phyloP scores from a whole-genome alignment of 495 filamentous ascomycete genomes.

The Tuber aestivum region DNA sequence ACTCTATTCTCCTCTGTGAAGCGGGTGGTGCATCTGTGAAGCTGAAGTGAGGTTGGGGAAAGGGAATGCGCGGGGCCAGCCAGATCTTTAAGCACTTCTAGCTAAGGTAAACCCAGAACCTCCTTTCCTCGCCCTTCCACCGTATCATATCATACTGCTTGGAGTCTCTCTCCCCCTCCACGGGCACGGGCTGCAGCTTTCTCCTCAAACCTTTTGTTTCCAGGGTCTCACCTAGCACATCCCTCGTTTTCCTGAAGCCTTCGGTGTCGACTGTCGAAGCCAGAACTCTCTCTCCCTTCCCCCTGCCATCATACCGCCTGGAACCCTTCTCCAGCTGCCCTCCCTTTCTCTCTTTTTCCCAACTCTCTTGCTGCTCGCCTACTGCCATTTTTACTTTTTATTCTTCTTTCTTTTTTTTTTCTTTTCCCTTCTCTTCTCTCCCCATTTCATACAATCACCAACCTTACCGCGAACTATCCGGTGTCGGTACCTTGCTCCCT shows the following conservation, averaged over 20 bases:
- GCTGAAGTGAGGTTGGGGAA: neutral
- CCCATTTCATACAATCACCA: constrained; percentile 25
- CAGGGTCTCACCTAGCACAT: constrained; percentile 25
- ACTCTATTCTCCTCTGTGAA: neutral
- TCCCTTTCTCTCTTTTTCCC: constrained; percentile 16
- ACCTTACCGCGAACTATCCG: constrained; percentile 14
- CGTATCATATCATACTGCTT: neutral
- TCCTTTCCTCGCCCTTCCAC: neutral
- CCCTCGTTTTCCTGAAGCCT: neutral
- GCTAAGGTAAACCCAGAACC: neutral
- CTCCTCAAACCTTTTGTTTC: constrained; percentile 1
- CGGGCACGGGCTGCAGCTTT: neutral
- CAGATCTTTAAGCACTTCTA: neutral
- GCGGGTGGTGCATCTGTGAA: neutral
- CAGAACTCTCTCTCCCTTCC: constrained; percentile 31
- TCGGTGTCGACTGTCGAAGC: constrained; percentile 25
- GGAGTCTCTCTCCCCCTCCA: neutral
- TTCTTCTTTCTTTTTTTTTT: constrained; percentile 21
- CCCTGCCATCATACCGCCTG: neutral
- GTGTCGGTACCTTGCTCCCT: constrained; percentile 31
- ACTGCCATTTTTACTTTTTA: neutral
- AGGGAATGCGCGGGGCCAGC: neutral
- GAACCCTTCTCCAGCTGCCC: neutral
- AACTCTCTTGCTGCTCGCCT: constrained; percentile 14
- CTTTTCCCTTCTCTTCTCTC: constrained; percentile 8